These are phyloP conservation scores for Ceratobasidium sp. DNA, from an alignment of 1,284 basidiomycete genomes.

Conservation along the genomic window DNA sequence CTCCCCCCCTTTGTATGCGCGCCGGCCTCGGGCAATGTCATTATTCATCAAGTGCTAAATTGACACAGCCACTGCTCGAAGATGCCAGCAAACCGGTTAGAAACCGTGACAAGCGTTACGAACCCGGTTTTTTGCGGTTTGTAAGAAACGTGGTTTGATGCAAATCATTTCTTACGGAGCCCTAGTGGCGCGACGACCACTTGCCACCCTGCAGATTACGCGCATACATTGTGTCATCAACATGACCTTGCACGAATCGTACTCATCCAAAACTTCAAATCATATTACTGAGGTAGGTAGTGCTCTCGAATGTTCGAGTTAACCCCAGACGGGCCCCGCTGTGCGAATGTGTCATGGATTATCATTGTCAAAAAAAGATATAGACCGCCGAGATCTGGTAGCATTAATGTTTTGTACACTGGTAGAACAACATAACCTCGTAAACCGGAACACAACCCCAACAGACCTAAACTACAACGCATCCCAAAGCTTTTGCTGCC, in stretches of 20 bases:
- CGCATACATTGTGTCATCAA: neutral
- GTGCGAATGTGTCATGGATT: neutral
- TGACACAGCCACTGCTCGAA: too few relatives aligned
- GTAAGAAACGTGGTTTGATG: too few relatives aligned
- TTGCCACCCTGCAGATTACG: neutral
- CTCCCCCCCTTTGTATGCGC: too few relatives aligned
- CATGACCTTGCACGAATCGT: neutral
- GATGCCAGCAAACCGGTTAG: too few relatives aligned
- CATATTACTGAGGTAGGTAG: neutral
- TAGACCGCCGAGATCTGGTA: neutral
- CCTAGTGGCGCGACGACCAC: neutral
- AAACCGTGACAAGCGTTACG: too few relatives aligned
- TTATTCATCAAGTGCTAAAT: too few relatives aligned
- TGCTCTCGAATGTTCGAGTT: neutral
- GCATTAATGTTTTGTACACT: neutral
- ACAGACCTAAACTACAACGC: slow-evolving; percentile 44
- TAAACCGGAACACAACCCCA: neutral
- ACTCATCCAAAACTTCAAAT: neutral
- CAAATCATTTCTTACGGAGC: too few relatives aligned
- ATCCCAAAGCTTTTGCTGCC: slow-evolving; percentile 50
- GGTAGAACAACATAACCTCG: neutral
- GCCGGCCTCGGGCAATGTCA: too few relatives aligned
- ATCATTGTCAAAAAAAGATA: neutral
- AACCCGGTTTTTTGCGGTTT: too few relatives aligned
- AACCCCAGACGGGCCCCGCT: neutral